A percentile compares a stretch with the other conserved stretches of the same genome.
Evolutionary conservation across 2,329 filamentous ascomycete species (phyloP).

Genomic region (Colletotrichum sublineola): DNA sequence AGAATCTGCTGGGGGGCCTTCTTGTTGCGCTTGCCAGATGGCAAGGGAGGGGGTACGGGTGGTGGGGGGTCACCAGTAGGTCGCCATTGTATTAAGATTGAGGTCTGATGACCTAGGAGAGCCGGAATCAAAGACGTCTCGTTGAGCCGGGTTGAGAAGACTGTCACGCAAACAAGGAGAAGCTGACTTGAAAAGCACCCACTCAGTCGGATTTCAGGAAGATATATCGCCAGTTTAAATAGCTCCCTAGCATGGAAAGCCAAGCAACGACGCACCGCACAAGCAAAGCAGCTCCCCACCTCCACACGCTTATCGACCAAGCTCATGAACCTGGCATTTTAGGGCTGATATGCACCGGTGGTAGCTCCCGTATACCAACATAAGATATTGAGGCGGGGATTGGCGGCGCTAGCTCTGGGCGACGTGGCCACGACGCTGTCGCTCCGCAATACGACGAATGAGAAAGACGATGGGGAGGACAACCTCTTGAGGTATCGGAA

Average conservation of each 20-base stretch:
- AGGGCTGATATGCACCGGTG: slow-evolving; percentile 29
- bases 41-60: background rate
- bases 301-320: background rate
- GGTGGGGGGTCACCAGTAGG: slow-evolving; percentile 31
- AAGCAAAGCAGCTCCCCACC: background rate
- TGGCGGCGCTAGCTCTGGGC: background rate
- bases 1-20: slow-evolving; percentile 57
- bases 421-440: background rate
- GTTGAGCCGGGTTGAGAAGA: background rate
- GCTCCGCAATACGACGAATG: slow-evolving; percentile 17
- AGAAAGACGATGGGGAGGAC: background rate
- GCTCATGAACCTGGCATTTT: slow-evolving; percentile 7
- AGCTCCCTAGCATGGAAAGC: background rate
- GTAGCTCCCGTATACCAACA: slow-evolving; percentile 22
- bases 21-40: slow-evolving; percentile 35
- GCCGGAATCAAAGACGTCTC: background rate
- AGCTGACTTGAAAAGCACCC: background rate
- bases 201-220: background rate
- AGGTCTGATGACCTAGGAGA: background rate
- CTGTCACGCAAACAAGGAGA: background rate
- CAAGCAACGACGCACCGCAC: background rate
- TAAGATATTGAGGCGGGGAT: background rate
- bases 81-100: slow-evolving; percentile 16
- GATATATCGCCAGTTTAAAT: slow-evolving; percentile 15
- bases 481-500: background rate